Percentiles rank a stretch among this genome's conserved stretches.
These are phyloP conservation scores for Nissolia schottii DNA, from an alignment of 306 rosid species.

Conservation along the genomic window DNA sequence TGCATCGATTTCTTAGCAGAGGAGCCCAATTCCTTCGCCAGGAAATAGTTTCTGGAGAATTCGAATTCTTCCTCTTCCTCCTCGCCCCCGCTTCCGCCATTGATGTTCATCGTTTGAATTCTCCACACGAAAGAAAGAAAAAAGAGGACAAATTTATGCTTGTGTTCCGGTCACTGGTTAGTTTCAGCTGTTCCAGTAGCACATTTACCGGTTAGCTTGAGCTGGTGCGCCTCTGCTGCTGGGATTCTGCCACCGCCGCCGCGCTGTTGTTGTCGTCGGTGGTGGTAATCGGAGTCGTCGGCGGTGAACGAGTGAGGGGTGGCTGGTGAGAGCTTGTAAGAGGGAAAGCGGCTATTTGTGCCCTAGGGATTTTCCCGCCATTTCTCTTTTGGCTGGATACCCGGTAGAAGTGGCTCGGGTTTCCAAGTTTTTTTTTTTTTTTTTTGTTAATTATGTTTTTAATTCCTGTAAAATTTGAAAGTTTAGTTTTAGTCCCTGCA, in stretches of 20 bases:
- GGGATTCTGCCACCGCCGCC: no score
- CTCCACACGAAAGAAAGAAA: neutral
- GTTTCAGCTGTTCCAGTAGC: neutral
- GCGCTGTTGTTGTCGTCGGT: no score
- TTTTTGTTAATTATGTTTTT: no score
- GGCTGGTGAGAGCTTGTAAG: no score
- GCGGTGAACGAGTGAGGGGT: no score
- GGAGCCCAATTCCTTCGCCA: constrained; percentile 70
- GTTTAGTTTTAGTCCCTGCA: no score
- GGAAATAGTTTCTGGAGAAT: constrained; percentile 82
- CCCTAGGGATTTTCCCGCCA: neutral
- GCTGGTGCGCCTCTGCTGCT: no score
- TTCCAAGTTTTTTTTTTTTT: no score
- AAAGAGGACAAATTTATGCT: neutral
- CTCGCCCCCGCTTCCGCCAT: constrained; percentile 27
- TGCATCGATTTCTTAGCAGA: constrained; percentile 61
- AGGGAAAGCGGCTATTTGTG: neutral
- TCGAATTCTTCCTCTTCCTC: constrained; percentile 64
- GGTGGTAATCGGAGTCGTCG: no score
- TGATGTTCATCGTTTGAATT: constrained; percentile 35
- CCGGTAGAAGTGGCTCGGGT: no score
- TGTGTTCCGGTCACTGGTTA: neutral
- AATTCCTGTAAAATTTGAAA: no score
- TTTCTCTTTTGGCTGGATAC: neutral
- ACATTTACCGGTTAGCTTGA: no score